Evolutionary conservation across 148 eudicot species (phyloP), one percentile per base, ranked within the genome.

Genomic region (Silene conica): DNA sequence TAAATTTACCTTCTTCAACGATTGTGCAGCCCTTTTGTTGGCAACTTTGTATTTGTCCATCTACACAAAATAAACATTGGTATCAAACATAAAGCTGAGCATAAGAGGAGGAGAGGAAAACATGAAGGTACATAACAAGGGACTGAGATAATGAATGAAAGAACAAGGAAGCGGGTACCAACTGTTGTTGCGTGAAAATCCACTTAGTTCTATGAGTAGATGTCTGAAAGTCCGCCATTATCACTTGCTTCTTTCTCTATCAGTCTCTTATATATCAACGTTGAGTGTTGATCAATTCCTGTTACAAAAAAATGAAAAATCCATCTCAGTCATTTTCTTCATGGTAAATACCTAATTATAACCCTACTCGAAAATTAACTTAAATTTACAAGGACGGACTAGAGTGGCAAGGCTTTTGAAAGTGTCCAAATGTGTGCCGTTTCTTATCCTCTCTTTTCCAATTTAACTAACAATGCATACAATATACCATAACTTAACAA

Each of bases 131-230:
- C 52, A n/a, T 20, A 62, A 72, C 9, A 1, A 61, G 45, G 77
- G 58, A 31, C 50, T 9, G 64, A 1, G n/a, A 43, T 6, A 54
- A 41, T 16, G 34, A 20, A 12, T 16, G 57, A 43, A 55, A 20
- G 11, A 38, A 5, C 60, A 52, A 26, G 5, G 8, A 16, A 50
- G 28, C 4, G 25, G 46, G 13, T 86, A 93, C 96, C 76, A 94
- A 85, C 50, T 89, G 87, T 78, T 88, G 92, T 62, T 81, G 93
- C 13, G 98, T 79, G 79, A 88, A 89, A 67, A 94, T 91, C 98
- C 98, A 94, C 83, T 89, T 94, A 63, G 89, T 85, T 75, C 87
- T 77, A 84, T 94, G 98, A 68, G 97, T 94, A 14, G 98, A 91
- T 41, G 97, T 94, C 66, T 80, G 83, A 80, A 89, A 94, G 83